Evolutionary conservation across 768 basidiomycete genomes (phyloP), one percentile per base, ranked within the genome.

Genomic region (Calvatia gigantea): DNA sequence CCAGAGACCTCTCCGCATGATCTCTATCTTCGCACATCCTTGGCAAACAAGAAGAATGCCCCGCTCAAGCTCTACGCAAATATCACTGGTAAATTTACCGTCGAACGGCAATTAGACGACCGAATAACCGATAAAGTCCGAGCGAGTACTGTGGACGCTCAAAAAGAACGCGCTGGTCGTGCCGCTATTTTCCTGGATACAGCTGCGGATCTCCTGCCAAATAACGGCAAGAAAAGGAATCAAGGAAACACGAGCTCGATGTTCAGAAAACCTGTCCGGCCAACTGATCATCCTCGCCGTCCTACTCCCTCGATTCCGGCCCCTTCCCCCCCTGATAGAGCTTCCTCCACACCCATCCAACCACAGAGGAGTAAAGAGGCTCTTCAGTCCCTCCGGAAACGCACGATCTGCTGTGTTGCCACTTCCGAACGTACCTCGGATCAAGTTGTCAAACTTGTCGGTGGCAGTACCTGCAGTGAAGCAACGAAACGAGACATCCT

Each of bases 31-130:
- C 81, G 87, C 14, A 73, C 82, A 11, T 74, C 84, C 33, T 78
- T 80, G 14, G 74, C 78, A 6, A 70, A 77, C 21, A 85, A 83
- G 66, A 82, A 79, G 46, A 80, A 74, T 59, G 80, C 82, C 0
- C 84, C 87, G 1, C 78, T 91, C 61, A 89, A 87, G 66, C 80
- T 87, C 17, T 81, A 85, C 61, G 89, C 87, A 58, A 84, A 83
- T 61, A 81, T 92, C 41, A 75, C 81, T n/a, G 87, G 87, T 33
- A 89, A 86, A 67, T 81, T 88, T 65, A 75, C 72, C 32, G 82
- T 91, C 49, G 83, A 84, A 47, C 81, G 81, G 46, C 78, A 88
- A 62, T 76, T 89, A 32, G 79, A 72, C 6, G 61, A 74, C 62
- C 54, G 74, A 62, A 67, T 80, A 63, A 67, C 78, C 41, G 73